Evolutionary conservation across 1,139 yeast genomes (phyloP).

Genomic region (Geotrichum restrictum): DNA sequence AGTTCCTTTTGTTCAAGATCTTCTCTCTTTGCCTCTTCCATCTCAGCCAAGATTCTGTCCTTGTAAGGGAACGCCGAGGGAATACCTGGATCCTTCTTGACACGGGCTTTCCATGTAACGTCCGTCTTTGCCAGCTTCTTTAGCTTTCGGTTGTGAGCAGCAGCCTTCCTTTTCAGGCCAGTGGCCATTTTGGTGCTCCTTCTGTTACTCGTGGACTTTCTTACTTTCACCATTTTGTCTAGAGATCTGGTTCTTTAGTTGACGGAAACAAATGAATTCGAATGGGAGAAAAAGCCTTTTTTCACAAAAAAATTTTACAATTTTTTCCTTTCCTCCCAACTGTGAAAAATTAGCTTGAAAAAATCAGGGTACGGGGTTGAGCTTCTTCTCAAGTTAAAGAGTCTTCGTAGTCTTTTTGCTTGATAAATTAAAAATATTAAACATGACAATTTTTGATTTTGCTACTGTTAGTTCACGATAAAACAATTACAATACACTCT

Average conservation of each 20-base stretch:
- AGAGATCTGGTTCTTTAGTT: background rate
- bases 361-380: too few species aligned
- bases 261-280: too few species aligned
- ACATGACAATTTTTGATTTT: too few species aligned
- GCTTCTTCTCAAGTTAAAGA: background rate
- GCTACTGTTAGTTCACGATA: background rate
- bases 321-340: conserved; percentile 10
- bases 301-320: background rate
- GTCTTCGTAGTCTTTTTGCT: background rate
- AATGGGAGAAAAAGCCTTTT: background rate
- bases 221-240: conserved; percentile 14
- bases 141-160: conserved; percentile 86
- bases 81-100: conserved; percentile 85
- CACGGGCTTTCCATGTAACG: conserved; percentile 85
- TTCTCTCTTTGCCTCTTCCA: conserved; percentile 66
- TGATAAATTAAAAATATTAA: too few species aligned
- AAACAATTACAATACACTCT: background rate
- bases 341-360: background rate
- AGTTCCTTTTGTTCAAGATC: conserved; percentile 33
- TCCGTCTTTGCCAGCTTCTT: conserved; percentile 80
- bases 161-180: conserved; percentile 92
- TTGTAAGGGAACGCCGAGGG: conserved; percentile 95
- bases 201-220: conserved; percentile 65
- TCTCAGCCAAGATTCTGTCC: conserved; percentile 72
- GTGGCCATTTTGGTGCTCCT: conserved; percentile 88